phyloP scores from a whole-genome alignment of 2,329 filamentous ascomycete genomes.

The Dichotomopilus funicola region DNA sequence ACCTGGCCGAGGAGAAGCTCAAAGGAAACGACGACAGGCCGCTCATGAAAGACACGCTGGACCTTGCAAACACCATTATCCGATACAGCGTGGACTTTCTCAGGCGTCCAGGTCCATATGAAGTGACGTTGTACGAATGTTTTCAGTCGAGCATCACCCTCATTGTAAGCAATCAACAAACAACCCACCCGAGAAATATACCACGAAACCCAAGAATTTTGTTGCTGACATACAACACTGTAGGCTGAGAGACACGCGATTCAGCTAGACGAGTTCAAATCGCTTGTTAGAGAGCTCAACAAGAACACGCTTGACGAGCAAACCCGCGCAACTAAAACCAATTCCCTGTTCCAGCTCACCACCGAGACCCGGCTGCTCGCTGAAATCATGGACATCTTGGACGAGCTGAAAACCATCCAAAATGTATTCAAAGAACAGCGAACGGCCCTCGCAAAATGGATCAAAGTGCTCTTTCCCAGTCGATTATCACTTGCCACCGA shows the following conservation, averaged over 20 bases:
- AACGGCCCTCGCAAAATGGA: conserved; percentile 2
- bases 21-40: conserved; percentile 1
- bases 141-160: conserved; percentile 8
- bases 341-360: conserved; percentile 3
- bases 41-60: neutral
- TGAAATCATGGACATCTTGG: conserved; percentile 13
- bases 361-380: conserved; percentile 2
- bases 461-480: neutral
- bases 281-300: conserved; percentile 1
- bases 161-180: conserved; percentile 1
- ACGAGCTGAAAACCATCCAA: conserved; percentile 12
- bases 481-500: too few relatives aligned
- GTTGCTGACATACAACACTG: neutral
- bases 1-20: neutral
- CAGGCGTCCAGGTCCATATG: neutral
- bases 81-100: conserved; percentile 4
- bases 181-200: too few relatives aligned
- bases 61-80: conserved; percentile 4
- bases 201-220: too few relatives aligned
- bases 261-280: conserved; percentile 1
- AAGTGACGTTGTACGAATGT: neutral
- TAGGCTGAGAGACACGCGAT: neutral
- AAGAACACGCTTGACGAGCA: neutral
- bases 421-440: conserved; percentile 1
- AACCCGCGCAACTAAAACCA: neutral